Percentiles rank a stretch among this genome's conserved stretches.
phyloP scores from a whole-genome alignment of 768 basidiomycete species.

The Tylopilus balloui region DNA sequence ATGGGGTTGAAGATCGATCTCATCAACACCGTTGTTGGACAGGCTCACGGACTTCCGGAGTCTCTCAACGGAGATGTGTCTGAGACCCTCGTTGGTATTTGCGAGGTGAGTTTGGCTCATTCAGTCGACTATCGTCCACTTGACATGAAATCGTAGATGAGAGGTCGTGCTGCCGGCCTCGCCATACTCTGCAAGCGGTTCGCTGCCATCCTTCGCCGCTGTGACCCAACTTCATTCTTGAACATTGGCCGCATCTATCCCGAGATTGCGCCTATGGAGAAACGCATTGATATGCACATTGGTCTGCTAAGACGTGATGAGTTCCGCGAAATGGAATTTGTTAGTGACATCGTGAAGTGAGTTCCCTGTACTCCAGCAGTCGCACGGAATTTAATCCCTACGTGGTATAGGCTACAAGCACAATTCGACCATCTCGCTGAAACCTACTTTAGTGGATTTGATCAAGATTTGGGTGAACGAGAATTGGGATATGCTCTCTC shows the following conservation, averaged over 20 bases:
- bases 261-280: conserved; percentile 87
- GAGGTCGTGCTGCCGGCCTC: conserved; percentile 75
- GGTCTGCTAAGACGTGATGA: conserved; percentile 81
- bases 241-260: conserved; percentile 76
- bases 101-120: conserved; percentile 57
- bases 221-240: conserved; percentile 82
- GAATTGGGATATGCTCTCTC: conserved; percentile 78
- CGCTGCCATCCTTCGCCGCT: conserved; percentile 73
- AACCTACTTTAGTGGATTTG: conserved; percentile 76
- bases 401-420: conserved; percentile 67
- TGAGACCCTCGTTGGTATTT: conserved; percentile 87
- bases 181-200: conserved; percentile 88
- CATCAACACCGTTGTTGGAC: conserved; percentile 76
- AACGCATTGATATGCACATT: conserved; percentile 88
- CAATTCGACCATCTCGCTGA: conserved; percentile 93
- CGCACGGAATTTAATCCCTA: not conserved
- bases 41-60: conserved; percentile 80
- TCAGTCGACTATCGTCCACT: not conserved
- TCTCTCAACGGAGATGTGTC: conserved; percentile 78
- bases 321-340: conserved; percentile 92
- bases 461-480: conserved; percentile 86
- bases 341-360: conserved; percentile 82
- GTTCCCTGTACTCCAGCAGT: conserved; percentile 24
- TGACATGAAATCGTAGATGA: conserved; percentile 49
- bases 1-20: conserved; percentile 83